A percentile compares a stretch with the other conserved stretches of the same genome.
These are phyloP conservation scores for Blakeslea trispora DNA, from an alignment of 371 early-diverging fungal genomes.

Conservation along the genomic window DNA sequence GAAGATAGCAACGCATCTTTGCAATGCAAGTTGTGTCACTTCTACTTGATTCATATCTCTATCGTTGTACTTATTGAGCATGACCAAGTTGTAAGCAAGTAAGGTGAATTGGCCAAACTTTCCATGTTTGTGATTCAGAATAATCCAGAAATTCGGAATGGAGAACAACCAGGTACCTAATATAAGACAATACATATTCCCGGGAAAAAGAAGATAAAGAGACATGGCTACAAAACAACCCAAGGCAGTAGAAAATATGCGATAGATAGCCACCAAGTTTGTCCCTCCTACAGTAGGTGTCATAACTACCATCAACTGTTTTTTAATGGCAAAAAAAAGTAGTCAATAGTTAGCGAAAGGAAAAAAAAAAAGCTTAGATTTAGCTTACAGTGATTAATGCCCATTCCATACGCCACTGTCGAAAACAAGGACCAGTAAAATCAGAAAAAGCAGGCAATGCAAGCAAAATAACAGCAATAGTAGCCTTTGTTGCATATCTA, in stretches of 20 bases:
- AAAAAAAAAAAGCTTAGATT: too few relatives aligned
- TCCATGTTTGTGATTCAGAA: slow-evolving; percentile 69
- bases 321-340: too few relatives aligned
- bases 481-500: slow-evolving; percentile 73
- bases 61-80: slow-evolving; percentile 72
- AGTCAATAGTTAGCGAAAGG: too few relatives aligned
- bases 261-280: slow-evolving; percentile 68
- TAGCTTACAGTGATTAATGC: slow-evolving; percentile 60
- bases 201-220: slow-evolving; percentile 59
- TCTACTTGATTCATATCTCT: slow-evolving; percentile 59
- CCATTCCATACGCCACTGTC: slow-evolving; percentile 79
- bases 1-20: slow-evolving; percentile 67
- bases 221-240: slow-evolving; percentile 65
- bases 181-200: slow-evolving; percentile 50
- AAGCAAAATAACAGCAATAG: slow-evolving; percentile 58
- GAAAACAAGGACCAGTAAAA: slow-evolving; percentile 57
- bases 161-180: slow-evolving; percentile 66
- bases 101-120: slow-evolving; percentile 76
- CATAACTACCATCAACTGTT: slow-evolving; percentile 79
- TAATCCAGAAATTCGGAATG: slow-evolving; percentile 69
- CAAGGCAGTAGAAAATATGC: slow-evolving; percentile 70
- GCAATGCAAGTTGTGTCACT: slow-evolving; percentile 59
- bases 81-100: slow-evolving; percentile 74
- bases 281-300: slow-evolving; percentile 85
- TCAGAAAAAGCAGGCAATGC: slow-evolving; percentile 74